phyloP scores from a whole-genome alignment of 2,329 filamentous ascomycete genomes.

The Pestalotiopsis sp. region DNA sequence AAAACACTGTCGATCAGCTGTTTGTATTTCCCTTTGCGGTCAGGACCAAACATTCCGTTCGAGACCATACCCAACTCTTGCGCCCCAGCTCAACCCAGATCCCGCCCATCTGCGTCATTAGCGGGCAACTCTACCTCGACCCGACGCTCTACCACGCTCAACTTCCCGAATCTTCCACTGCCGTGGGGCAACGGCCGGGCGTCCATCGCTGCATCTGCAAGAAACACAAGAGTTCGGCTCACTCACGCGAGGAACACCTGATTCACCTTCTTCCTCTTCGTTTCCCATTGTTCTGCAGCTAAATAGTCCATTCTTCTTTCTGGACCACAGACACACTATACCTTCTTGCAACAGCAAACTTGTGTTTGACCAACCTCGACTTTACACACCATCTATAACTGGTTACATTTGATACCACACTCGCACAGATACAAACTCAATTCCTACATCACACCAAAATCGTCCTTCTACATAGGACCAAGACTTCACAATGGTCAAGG shows the following conservation, averaged over 20 bases:
- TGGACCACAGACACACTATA: not conserved
- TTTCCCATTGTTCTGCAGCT: not conserved
- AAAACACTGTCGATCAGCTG: not conserved
- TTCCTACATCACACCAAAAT: not conserved
- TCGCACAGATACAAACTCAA: not conserved
- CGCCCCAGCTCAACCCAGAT: not conserved
- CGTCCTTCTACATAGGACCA: not conserved
- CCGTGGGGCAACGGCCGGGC: constrained; percentile 7
- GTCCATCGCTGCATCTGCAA: not conserved
- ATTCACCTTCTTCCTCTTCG: not conserved
- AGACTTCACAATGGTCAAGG: constrained; percentile 74
- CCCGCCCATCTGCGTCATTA: constrained; percentile 8
- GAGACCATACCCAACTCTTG: not conserved
- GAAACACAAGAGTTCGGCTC: not conserved
- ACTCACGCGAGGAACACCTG: constrained; percentile 2
- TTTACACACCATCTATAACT: not conserved
- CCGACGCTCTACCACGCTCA: not conserved
- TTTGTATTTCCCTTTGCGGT: not conserved
- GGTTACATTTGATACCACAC: too few relatives aligned
- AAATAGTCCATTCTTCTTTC: not conserved
- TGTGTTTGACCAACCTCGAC: not conserved
- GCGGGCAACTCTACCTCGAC: not conserved
- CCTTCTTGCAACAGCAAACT: not conserved
- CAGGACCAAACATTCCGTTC: not conserved
- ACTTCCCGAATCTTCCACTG: constrained; percentile 18